Conservation (phyloP, 768 basidiomycete species). For the Kwoniella mangroviensis region DNA sequence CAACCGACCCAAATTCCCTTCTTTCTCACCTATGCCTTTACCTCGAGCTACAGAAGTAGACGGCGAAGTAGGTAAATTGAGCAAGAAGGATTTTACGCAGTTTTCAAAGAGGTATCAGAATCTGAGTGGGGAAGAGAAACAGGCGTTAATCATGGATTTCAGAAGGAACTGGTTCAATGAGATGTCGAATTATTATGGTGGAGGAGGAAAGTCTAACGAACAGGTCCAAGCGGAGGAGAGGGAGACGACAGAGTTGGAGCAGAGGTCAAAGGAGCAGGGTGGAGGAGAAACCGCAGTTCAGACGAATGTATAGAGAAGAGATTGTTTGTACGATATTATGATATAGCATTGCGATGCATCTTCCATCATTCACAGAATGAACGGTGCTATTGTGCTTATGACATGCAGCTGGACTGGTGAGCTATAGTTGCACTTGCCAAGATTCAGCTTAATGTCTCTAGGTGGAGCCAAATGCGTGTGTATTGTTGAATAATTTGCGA, state of each 20-base stretch:
- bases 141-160: constrained; percentile 43
- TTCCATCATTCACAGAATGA: not conserved
- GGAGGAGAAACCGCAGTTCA: not conserved
- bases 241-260: constrained; percentile 25
- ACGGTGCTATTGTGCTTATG: no score
- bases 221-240: constrained; percentile 14
- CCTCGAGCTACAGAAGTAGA: not conserved
- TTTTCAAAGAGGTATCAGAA: constrained; percentile 43
- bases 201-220: constrained; percentile 15
- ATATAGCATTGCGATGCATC: not conserved
- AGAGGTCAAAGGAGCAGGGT: constrained; percentile 9
- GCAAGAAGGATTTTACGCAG: constrained; percentile 22
- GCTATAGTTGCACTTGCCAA: no score
- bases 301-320: not conserved
- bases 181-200: constrained; percentile 24
- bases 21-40: constrained; percentile 28
- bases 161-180: constrained; percentile 55
- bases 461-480: no score
- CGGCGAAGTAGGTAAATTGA: constrained; percentile 21
- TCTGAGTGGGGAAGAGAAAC: constrained; percentile 33
- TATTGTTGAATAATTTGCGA: no score
- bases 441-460: no score
- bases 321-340: not conserved
- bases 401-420: no score
- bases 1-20: constrained; percentile 23